These are phyloP conservation scores for Stereum hirsutum DNA, from an alignment of 1,284 basidiomycete species.

Conservation along the genomic window DNA sequence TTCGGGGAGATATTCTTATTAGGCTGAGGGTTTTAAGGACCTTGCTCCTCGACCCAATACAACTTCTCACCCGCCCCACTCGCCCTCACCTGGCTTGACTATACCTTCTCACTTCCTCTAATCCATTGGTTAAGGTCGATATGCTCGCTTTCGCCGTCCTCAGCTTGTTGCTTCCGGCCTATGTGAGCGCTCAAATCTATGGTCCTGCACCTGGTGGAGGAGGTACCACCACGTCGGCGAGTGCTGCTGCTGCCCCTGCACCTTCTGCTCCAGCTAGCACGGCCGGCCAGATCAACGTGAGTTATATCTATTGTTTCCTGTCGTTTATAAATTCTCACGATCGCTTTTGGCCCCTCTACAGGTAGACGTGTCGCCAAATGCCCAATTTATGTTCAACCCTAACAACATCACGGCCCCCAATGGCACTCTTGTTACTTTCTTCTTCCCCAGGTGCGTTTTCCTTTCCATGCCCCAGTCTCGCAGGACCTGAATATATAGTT, in stretches of 20 bases:
- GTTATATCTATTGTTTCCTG: constrained; percentile 8
- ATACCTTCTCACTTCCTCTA: background rate
- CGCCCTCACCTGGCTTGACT: constrained; percentile 1
- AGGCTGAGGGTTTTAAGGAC: constrained; percentile 1
- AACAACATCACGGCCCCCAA: constrained; percentile 36
- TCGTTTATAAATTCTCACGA: background rate
- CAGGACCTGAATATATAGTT: background rate
- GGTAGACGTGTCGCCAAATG: constrained; percentile 36
- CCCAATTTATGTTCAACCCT: constrained; percentile 33
- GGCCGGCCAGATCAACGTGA: constrained; percentile 33
- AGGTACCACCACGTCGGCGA: constrained; percentile 6
- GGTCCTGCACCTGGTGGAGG: constrained; percentile 16
- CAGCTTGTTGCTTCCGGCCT: constrained; percentile 20
- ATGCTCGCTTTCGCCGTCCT: constrained; percentile 8
- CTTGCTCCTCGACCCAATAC: background rate
- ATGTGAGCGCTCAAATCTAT: constrained; percentile 27
- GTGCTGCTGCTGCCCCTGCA: constrained; percentile 15
- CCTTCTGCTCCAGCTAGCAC: constrained; percentile 36
- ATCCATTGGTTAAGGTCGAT: constrained; percentile 3
- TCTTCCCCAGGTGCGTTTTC: constrained; percentile 34
- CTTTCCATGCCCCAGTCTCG: background rate
- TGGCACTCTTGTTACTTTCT: constrained; percentile 43
- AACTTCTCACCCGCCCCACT: background rate
- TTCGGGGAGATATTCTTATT: too few species aligned
- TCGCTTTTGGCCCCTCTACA: constrained; percentile 17